Evolutionary conservation across 495 filamentous ascomycete genomes (phyloP).

Genomic region (Poronia punctata): DNA sequence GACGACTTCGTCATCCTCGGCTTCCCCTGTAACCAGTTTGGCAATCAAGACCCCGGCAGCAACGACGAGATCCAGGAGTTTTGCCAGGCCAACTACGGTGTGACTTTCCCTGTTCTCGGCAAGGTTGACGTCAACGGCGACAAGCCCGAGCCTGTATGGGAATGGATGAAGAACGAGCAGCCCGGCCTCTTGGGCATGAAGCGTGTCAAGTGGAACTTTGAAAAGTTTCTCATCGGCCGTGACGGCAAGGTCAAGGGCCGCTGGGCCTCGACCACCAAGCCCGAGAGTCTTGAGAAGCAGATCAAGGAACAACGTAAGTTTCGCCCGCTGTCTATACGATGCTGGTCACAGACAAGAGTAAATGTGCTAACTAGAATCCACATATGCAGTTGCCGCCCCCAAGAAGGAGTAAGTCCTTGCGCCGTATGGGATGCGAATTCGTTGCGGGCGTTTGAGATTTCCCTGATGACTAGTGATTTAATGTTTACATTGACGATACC

Average conservation of each 20-base stretch:
- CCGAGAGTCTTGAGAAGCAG: constrained; percentile 62
- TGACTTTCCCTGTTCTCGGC: constrained; percentile 82
- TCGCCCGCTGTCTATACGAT: too few species aligned
- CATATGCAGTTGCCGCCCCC: constrained; percentile 10
- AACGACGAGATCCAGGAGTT: constrained; percentile 89
- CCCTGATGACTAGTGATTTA: constrained; percentile 4
- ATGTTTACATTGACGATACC: constrained; percentile 20
- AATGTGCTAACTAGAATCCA: too few species aligned
- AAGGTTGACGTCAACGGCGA: constrained; percentile 93
- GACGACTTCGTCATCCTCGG: constrained; percentile 81
- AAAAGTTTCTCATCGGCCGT: constrained; percentile 88
- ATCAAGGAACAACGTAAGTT: constrained; percentile 62
- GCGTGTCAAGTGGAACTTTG: constrained; percentile 94
- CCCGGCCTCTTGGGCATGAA: constrained; percentile 80
- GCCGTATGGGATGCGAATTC: too few species aligned
- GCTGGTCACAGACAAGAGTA: too few species aligned
- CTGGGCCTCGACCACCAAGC: constrained; percentile 83
- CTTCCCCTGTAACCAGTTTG: constrained; percentile 99
- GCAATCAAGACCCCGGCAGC: constrained; percentile 76
- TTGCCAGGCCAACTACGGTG: constrained; percentile 92
- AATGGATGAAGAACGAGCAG: constrained; percentile 82
- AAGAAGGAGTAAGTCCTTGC: constrained; percentile 26
- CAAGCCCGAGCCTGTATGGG: constrained; percentile 69
- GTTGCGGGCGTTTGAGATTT: constrained; percentile 6
- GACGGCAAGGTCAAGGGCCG: constrained; percentile 76